A percentile compares a stretch with the other conserved stretches of the same genome.
Conservation (phyloP, 1,139 yeast species). For the Ashbya aceris region DNA sequence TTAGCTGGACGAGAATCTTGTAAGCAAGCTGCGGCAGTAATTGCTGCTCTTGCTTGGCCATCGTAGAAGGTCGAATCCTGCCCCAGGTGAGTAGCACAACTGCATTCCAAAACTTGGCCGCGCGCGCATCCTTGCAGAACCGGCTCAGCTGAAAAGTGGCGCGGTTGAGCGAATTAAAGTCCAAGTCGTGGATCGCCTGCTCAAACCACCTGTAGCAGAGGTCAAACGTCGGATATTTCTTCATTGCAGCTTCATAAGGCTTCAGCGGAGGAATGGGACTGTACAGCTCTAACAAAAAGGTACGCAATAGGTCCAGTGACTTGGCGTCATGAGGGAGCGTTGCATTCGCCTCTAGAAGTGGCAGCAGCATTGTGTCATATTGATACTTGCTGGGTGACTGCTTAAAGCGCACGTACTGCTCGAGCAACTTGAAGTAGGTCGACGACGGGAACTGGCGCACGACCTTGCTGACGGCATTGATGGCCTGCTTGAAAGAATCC, state of each 20-base stretch:
- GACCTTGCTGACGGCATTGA: constrained; percentile 15
- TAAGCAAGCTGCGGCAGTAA: constrained; percentile 20
- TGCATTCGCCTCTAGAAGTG: constrained; percentile 11
- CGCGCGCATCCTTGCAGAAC: constrained; percentile 10
- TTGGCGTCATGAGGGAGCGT: constrained; percentile 18
- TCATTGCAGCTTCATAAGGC: constrained; percentile 22
- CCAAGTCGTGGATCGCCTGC: constrained; percentile 19
- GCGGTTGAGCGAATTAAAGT: constrained; percentile 20
- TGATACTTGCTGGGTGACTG: constrained; percentile 23
- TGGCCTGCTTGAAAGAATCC: constrained; percentile 24
- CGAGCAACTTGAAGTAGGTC: constrained; percentile 18
- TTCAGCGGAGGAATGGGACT: constrained; percentile 19
- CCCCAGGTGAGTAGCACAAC: constrained; percentile 20
- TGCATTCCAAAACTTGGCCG: constrained; percentile 26
- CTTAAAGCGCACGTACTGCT: constrained; percentile 21
- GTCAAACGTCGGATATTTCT: constrained; percentile 22
- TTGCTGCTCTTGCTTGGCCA: constrained; percentile 16
- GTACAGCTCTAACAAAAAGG: constrained; percentile 20
- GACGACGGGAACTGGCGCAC: constrained; percentile 21
- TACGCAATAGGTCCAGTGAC: constrained; percentile 21
- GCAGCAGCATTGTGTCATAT: constrained; percentile 13
- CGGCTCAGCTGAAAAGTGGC: constrained; percentile 22
- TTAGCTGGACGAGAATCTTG: constrained; percentile 15
- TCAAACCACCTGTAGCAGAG: constrained; percentile 24
- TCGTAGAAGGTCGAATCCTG: constrained; percentile 13